A percentile compares a stretch with the other conserved stretches of the same genome.
Evolutionary conservation across 495 filamentous ascomycete species (phyloP).

Genomic region (Tuber magnatum): DNA sequence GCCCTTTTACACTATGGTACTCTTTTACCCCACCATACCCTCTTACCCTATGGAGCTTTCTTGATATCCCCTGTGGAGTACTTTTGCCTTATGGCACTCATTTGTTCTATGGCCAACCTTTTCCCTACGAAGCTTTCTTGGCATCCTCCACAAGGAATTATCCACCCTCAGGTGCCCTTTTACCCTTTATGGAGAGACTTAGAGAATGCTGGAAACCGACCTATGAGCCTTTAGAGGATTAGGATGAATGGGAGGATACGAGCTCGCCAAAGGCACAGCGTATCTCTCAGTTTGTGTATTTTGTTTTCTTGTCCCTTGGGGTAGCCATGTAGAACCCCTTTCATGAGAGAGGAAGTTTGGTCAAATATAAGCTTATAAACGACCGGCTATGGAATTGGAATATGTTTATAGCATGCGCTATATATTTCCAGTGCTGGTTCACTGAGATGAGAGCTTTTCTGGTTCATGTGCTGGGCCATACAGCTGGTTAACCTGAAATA

Average conservation of each 20-base stretch:
- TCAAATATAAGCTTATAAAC: constrained; percentile 19
- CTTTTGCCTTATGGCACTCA: too few species aligned
- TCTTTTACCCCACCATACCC: not conserved
- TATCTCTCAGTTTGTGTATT: constrained; percentile 71
- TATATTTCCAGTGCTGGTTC: constrained; percentile 86
- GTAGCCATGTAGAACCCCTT: too few species aligned
- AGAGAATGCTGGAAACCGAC: constrained; percentile 23
- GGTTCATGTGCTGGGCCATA: not conserved
- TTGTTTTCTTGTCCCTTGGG: constrained; percentile 76
- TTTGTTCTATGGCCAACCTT: too few species aligned
- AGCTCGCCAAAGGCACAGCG: constrained; percentile 3
- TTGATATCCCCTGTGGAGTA: too few species aligned
- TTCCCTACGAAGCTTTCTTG: too few species aligned
- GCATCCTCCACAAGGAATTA: too few species aligned
- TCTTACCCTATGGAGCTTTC: too few species aligned
- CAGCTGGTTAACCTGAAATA: not conserved
- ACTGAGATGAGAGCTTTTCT: constrained; percentile 42
- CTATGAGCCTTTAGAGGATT: constrained; percentile 19
- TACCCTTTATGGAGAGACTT: constrained; percentile 20
- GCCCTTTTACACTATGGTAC: too few species aligned
- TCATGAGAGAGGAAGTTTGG: constrained; percentile 36
- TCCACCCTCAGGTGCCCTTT: too few species aligned
- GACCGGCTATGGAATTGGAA: constrained; percentile 57
- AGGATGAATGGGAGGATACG: constrained; percentile 18
- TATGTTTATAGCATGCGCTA: constrained; percentile 93